phyloP scores from a whole-genome alignment of 2,329 filamentous ascomycete species.

The Venturia nashicola region DNA sequence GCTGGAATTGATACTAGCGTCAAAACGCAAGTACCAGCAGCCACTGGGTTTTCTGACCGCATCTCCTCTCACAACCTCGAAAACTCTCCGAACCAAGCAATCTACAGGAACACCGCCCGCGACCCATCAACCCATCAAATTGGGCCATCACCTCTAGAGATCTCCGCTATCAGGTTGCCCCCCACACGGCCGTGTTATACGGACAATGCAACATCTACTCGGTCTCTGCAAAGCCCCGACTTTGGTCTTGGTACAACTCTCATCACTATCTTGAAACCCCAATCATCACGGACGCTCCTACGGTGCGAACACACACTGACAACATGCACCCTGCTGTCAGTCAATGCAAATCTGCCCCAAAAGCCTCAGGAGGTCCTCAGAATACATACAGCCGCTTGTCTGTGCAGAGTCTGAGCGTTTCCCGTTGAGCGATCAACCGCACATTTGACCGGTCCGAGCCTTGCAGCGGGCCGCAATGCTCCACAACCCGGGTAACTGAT shows the following conservation, averaged over 20 bases:
- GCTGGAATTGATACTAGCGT: not conserved
- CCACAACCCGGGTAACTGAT: not conserved
- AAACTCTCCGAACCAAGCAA: constrained; percentile 1
- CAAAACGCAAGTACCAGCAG: not conserved
- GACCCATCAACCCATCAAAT: not conserved
- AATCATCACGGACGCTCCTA: not conserved
- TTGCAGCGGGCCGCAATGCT: not conserved
- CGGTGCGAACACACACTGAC: not conserved
- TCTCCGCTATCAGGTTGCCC: not conserved
- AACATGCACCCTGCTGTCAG: not conserved
- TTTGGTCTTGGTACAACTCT: not conserved
- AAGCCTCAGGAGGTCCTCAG: not conserved
- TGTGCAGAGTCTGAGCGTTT: not conserved
- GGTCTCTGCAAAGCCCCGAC: not conserved
- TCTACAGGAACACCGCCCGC: not conserved
- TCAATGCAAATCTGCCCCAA: not conserved
- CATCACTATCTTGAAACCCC: not conserved
- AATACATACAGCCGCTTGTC: not conserved
- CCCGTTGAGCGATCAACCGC: not conserved
- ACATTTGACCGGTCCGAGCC: not conserved
- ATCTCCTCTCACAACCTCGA: not conserved
- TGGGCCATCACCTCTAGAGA: not conserved
- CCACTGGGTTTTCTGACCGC: not conserved
- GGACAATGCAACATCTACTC: not conserved
- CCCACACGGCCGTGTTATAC: not conserved